Conservation (phyloP, 1,284 basidiomycete species). For the Apiotrichum brassicae region DNA sequence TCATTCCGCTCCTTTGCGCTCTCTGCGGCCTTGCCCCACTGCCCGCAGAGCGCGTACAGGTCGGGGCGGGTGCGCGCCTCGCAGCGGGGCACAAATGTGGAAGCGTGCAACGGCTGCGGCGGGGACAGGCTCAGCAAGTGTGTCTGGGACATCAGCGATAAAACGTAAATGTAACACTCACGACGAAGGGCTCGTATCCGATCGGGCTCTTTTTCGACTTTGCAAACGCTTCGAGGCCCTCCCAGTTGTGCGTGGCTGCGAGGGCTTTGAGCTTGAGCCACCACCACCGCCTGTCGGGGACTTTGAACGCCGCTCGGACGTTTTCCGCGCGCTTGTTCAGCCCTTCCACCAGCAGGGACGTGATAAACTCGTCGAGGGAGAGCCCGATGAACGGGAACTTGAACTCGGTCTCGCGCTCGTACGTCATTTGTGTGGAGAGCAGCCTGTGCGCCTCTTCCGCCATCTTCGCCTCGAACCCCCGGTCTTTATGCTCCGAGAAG, state of each 20-base stretch:
- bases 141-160: constrained; percentile 21
- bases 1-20: constrained; percentile 81
- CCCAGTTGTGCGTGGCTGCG: constrained; percentile 70
- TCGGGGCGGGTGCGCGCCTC: constrained; percentile 76
- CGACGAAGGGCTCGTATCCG: constrained; percentile 89
- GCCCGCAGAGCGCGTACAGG: constrained; percentile 76
- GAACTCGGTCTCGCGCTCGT: constrained; percentile 77
- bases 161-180: too few relatives aligned
- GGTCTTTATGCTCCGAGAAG: constrained; percentile 89
- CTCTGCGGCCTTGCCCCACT: constrained; percentile 78
- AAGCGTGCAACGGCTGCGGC: constrained; percentile 61
- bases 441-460: constrained; percentile 78
- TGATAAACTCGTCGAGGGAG: constrained; percentile 76
- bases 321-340: constrained; percentile 81
- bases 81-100: constrained; percentile 68
- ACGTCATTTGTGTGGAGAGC: constrained; percentile 69
- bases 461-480: constrained; percentile 86
- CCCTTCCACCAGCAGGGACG: constrained; percentile 65
- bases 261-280: constrained; percentile 80
- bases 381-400: constrained; percentile 69
- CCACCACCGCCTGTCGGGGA: constrained; percentile 93
- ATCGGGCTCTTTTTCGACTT: constrained; percentile 85
- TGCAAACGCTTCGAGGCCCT: constrained; percentile 72
- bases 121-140: constrained; percentile 37
- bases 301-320: constrained; percentile 76